Conservation (phyloP, 768 basidiomycete genomes). For the Kwoniella sp. region DNA sequence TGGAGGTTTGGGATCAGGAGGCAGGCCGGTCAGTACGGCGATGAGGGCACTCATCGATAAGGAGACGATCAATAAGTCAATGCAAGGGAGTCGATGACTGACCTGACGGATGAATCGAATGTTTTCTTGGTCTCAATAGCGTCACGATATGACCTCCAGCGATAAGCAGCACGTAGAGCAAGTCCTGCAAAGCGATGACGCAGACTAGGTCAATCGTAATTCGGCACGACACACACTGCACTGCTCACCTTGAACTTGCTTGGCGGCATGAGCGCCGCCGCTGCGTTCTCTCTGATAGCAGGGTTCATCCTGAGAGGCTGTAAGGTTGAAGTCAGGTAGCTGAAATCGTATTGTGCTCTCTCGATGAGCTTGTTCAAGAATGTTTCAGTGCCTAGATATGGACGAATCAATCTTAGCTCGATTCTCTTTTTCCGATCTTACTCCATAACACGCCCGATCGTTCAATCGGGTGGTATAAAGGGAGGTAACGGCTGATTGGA, state of each 20-base stretch:
- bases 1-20: neutral
- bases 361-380: constrained; percentile 74
- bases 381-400: constrained; percentile 70
- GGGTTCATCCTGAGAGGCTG: constrained; percentile 78
- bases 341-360: constrained; percentile 75
- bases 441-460: neutral
- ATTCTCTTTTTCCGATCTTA: neutral
- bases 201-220: too few species aligned
- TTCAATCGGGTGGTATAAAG: neutral
- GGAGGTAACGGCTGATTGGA: too few species aligned
- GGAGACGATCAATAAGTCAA: too few species aligned
- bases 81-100: too few species aligned
- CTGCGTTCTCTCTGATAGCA: constrained; percentile 70
- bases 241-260: constrained; percentile 74
- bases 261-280: constrained; percentile 76
- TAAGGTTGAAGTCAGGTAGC: constrained; percentile 77
- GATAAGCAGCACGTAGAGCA: constrained; percentile 87
- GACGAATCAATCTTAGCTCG: neutral
- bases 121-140: constrained; percentile 83
- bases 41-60: neutral
- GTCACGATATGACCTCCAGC: constrained; percentile 78
- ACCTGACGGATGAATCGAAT: constrained; percentile 94
- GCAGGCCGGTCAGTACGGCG: neutral
- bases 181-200: too few species aligned
- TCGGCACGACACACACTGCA: too few species aligned